Base-by-base conservation (phyloP, 306 rosid species). In the Styphnolobium japonicum region DNA sequence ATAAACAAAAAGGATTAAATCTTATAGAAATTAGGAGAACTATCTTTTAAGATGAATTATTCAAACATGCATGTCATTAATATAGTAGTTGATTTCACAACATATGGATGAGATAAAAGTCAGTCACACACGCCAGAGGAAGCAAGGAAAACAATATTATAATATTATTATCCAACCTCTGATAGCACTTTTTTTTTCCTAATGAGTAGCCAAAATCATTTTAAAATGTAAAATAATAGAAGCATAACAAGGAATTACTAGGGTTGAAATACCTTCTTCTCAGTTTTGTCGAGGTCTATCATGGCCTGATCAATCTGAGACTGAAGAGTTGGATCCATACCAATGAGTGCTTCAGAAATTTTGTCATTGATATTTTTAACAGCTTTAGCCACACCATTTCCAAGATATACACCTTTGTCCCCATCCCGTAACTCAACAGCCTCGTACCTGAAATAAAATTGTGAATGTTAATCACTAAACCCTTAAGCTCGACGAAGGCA, bases 281-380 rank as follows among this genome's bases (percentile, higher is more conserved):
- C 98, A n/a, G 98, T 92, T 86, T 83, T 95, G 81, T 95, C 98
- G 60, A 95, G 85, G 88, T 91, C 98, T 36, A 82, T 91, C 98
- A 95, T 91, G 53, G 96, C 98, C 78, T 89, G 93, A 83, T 95
- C 98, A 91, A 95, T 90, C 87, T 95, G 98, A 6, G 90, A 83
- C 73, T 95, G 98, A 68, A 91, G 94, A 1, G 87, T 91, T 36
- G 98, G 98, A 83, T 92, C 97, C 98, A 93, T 92, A 80, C 98
- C 98, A 63, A 91, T 66, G 80, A 95, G 84, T 10, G 98, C 98
- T 85, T 88, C 97, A 0, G 96, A 92, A 77, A 95, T 92, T 66
- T 91, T 92, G 58, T 92, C 98, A 65, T 92, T 95, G 43, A 95
- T 89, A 67, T 88, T 95, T 72, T 85, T 92, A 55, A 95, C 95